phyloP scores from a whole-genome alignment of 108 stramenopile species.

The Stephanodiscus minutulus region DNA sequence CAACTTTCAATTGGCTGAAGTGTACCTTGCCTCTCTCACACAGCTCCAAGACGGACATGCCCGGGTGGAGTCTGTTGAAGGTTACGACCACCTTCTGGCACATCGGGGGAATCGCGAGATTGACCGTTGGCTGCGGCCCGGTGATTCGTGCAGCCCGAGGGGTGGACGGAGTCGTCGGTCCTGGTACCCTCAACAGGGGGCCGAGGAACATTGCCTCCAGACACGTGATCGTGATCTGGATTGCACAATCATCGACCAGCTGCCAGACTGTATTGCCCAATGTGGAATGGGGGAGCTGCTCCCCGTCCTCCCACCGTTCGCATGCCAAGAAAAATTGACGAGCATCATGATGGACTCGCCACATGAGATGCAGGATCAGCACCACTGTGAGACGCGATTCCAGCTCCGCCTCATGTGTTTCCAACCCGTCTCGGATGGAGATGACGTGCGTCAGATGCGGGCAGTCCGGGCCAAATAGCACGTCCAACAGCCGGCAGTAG shows the following conservation, averaged over 20 bases:
- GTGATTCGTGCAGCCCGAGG: not conserved
- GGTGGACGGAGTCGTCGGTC: not conserved
- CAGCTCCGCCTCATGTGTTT: not conserved
- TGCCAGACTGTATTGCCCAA: not conserved
- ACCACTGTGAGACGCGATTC: not conserved
- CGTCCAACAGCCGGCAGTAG: not conserved
- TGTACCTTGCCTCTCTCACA: not conserved
- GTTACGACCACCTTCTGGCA: not conserved
- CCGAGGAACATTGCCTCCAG: not conserved
- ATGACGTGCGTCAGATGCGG: constrained; percentile 7
- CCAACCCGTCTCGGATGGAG: not conserved
- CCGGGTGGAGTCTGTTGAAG: not conserved
- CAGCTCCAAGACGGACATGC: not conserved
- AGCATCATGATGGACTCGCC: not conserved
- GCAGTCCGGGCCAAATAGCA: constrained; percentile 14
- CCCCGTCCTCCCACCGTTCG: not conserved
- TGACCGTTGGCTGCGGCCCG: not conserved
- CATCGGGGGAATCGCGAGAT: not conserved
- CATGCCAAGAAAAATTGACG: not conserved
- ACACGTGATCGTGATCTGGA: not conserved
- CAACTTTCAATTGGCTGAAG: not conserved
- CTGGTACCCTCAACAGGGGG: too few species aligned
- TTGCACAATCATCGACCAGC: not conserved
- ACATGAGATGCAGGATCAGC: not conserved
- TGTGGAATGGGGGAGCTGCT: not conserved